Evolutionary conservation across 495 filamentous ascomycete species (phyloP).

Genomic region (Podospora tetraspora): DNA sequence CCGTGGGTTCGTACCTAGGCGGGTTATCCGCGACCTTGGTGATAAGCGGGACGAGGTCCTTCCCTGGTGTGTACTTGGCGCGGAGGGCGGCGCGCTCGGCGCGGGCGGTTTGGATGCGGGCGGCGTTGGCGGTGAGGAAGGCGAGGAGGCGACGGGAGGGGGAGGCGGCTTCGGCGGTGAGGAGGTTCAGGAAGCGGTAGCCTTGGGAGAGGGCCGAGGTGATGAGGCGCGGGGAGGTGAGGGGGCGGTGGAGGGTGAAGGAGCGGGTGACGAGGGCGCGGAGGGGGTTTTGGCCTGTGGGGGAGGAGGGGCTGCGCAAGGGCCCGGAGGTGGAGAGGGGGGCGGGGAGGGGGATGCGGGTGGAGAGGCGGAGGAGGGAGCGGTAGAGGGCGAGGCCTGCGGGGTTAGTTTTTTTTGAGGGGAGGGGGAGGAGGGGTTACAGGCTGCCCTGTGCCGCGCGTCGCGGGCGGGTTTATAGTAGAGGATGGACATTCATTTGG

Average conservation of each 20-base stretch:
- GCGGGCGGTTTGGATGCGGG: conserved; percentile 15
- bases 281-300: conserved; percentile 28
- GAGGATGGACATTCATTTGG: conserved; percentile 39
- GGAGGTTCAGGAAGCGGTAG: conserved; percentile 43
- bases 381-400: conserved; percentile 69
- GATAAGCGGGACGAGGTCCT: conserved; percentile 28
- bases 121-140: conserved; percentile 33
- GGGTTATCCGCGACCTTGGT: conserved; percentile 28
- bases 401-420: background rate
- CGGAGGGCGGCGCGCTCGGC: conserved; percentile 2
- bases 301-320: conserved; percentile 27
- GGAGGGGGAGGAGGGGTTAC: conserved; percentile 36
- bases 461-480: conserved; percentile 42
- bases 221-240: conserved; percentile 51
- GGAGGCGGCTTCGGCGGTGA: conserved; percentile 14
- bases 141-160: conserved; percentile 26
- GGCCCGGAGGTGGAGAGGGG: conserved; percentile 35
- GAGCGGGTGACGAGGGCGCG: conserved; percentile 43
- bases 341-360: conserved; percentile 41
- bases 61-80: conserved; percentile 16
- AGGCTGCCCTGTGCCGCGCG: conserved; percentile 59
- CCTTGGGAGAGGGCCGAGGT: conserved; percentile 56
- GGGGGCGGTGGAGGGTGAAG: conserved; percentile 53
- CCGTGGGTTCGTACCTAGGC: conserved; percentile 39
- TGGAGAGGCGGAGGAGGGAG: conserved; percentile 59